Conservation (phyloP, 106 monocot species). For the Dioscorea dumetorum region DNA sequence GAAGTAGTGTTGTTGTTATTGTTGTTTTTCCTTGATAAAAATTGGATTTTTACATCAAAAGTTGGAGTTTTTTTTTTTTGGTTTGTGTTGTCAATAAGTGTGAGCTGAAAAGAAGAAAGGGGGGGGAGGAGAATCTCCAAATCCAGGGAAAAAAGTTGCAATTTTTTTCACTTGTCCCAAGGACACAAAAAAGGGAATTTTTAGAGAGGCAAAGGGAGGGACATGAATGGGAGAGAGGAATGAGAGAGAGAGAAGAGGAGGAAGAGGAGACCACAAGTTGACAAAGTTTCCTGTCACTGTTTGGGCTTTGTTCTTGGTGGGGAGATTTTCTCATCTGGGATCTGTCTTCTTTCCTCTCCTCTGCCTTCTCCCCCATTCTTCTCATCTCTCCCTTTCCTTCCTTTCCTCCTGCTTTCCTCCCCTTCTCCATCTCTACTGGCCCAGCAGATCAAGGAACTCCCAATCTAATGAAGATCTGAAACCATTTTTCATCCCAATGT, state of each 20-base stretch:
- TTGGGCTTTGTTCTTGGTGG: constrained; percentile 1
- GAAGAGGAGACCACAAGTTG: background rate
- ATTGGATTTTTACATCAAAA: too few relatives aligned
- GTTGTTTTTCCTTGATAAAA: too few relatives aligned
- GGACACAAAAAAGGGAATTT: background rate
- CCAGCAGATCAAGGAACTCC: constrained; percentile 6
- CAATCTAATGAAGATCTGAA: background rate
- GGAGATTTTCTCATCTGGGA: constrained; percentile 4
- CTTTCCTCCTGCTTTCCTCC: too few relatives aligned
- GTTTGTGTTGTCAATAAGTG: background rate
- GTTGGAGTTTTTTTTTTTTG: background rate
- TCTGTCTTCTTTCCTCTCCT: constrained; percentile 1
- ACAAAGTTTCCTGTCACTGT: constrained; percentile 6
- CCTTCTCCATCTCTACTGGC: background rate
- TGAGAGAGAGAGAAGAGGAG: background rate
- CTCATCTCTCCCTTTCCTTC: too few relatives aligned
- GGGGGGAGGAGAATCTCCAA: constrained; percentile 1
- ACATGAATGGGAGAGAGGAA: background rate
- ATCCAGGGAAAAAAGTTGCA: too few relatives aligned
- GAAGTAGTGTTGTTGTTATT: too few relatives aligned
- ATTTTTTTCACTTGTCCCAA: too few relatives aligned
- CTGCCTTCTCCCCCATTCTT: too few relatives aligned
- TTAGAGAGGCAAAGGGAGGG: background rate
- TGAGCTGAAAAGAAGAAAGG: background rate
- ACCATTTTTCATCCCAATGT: background rate